A percentile compares a stretch with the other conserved stretches of the same genome.
phyloP scores from a whole-genome alignment of 768 basidiomycete genomes.

The Suillus occidentalis region DNA sequence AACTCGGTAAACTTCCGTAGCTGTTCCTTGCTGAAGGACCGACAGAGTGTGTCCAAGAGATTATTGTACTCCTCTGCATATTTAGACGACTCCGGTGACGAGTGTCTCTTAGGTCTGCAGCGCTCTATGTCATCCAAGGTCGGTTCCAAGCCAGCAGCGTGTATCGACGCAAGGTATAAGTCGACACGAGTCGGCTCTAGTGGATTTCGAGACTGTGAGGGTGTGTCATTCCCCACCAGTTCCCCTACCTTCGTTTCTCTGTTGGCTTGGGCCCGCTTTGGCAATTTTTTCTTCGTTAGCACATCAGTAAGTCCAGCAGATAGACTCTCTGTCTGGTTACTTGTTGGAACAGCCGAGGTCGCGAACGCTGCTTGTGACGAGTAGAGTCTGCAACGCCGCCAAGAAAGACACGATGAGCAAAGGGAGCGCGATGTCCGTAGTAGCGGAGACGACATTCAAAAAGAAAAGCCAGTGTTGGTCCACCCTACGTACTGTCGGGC shows the following conservation, averaged over 20 bases:
- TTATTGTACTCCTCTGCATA: constrained; percentile 56
- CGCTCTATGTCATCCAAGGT: constrained; percentile 64
- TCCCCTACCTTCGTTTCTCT: neutral
- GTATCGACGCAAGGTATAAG: constrained; percentile 55
- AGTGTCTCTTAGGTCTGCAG: constrained; percentile 44
- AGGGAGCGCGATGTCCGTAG: constrained; percentile 20
- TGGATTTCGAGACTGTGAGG: constrained; percentile 23
- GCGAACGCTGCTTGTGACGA: constrained; percentile 27
- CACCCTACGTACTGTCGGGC: neutral
- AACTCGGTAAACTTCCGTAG: constrained; percentile 52
- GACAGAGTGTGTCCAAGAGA: constrained; percentile 53
- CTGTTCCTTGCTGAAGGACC: constrained; percentile 65
- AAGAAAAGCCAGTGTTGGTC: neutral
- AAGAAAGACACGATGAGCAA: constrained; percentile 17
- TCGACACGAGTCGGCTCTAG: constrained; percentile 50
- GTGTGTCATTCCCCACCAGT: neutral
- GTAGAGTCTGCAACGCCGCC: constrained; percentile 19
- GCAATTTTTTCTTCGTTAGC: neutral
- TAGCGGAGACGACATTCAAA: constrained; percentile 24
- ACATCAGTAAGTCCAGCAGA: neutral
- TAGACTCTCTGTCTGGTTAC: neutral
- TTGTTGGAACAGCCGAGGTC: constrained; percentile 7
- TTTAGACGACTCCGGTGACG: constrained; percentile 39
- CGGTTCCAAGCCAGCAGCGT: constrained; percentile 44
- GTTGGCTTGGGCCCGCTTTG: neutral